Evolutionary conservation across 805 yeast genomes (phyloP).

Genomic region (Jamesozyma hellenica): DNA sequence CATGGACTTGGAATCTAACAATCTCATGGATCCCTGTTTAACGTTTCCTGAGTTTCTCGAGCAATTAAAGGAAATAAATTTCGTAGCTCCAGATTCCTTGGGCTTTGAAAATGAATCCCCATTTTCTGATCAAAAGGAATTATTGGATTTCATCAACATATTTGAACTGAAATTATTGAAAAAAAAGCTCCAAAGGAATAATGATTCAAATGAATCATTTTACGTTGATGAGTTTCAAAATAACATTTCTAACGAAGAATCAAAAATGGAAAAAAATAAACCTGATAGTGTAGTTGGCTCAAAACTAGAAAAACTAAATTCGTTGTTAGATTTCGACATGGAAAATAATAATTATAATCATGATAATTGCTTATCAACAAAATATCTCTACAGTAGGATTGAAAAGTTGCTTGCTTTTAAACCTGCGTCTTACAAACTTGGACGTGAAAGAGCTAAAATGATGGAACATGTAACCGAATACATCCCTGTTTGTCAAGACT

Average conservation of each 20-base stretch:
- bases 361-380: constrained; percentile 1
- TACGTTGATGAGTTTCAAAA: neutral
- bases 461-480: constrained; percentile 11
- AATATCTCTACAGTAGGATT: constrained; percentile 7
- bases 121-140: constrained; percentile 1
- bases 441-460: constrained; percentile 19
- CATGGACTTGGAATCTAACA: neutral
- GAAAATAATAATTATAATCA: neutral
- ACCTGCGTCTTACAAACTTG: constrained; percentile 19
- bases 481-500: constrained; percentile 20
- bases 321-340: constrained; percentile 5
- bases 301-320: neutral
- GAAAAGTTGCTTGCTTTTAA: constrained; percentile 10
- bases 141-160: constrained; percentile 15
- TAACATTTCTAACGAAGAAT: neutral
- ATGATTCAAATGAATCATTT: neutral
- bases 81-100: constrained; percentile 12
- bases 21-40: neutral
- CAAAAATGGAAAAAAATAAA: neutral
- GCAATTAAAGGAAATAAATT: constrained; percentile 8
- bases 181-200: constrained; percentile 22
- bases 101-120: constrained; percentile 6
- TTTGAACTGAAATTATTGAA: constrained; percentile 12
- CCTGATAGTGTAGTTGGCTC: neutral
- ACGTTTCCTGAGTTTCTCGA: constrained; percentile 9